Evolutionary conservation across 1,284 basidiomycete species (phyloP), one percentile per base, ranked within the genome.

Genomic region (Ustilago vetiveriae): DNA sequence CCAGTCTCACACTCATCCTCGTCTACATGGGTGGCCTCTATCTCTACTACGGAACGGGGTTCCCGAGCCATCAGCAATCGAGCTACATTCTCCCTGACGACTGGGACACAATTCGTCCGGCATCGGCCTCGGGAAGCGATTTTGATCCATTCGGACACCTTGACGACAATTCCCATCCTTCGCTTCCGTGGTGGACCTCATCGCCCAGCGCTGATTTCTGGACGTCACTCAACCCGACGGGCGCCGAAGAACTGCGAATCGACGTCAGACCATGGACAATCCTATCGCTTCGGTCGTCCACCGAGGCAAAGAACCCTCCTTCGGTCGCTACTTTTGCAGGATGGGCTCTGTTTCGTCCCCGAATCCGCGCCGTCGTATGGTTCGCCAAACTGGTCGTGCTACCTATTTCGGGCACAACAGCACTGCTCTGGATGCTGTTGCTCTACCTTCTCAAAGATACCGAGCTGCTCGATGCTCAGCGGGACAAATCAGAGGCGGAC

Each of bases 361-460:
- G 83, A 6, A 75, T 84, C 16, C 79, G 82, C 45, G 83, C 85
- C 6, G 72, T 91, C 7, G 83, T 89, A 42, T 90, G 91, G 88
- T 79, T 92, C 32, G 75, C 90, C 78, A 92, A 91, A 82, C 90
- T 93, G 62, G 88, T 96, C 77, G 84, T 94, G 2, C 82, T 92
- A 1, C 95, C 95, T 0, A 95, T 96, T 76, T 87, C 88, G 2
- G 85, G 86, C 2, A 95, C 93, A 0, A 90, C 90, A 3, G 84
- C 86, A 29, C 82, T 87, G 2, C 85, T 98, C 3, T 97, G 91
- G 81, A 85, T 87, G 8, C 83, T 98, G 19, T 84, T 96, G 13
- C 85, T 92, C n/a, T 94, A 94, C 79, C 86, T 98, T 1, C 85
- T 97, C 57, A 95, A 95, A 83, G 90, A 96, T 70, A 88, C 92